Base-by-base conservation (phyloP, 1,139 yeast genomes). In the Citeromyces hawaiiensis region DNA sequence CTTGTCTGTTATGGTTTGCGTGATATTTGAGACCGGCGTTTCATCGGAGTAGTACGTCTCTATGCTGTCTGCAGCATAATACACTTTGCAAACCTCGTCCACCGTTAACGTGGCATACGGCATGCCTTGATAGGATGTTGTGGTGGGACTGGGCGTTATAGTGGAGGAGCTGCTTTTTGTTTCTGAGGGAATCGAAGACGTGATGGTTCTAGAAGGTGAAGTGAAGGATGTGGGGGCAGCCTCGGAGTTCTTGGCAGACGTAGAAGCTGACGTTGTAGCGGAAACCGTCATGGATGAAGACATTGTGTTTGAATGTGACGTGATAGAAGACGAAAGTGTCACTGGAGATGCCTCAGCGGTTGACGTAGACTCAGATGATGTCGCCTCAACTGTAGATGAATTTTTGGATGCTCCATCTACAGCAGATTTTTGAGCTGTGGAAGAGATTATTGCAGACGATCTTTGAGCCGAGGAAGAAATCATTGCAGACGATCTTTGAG, bases 61-160 rank as follows among this genome's bases (percentile, higher is more conserved):
- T 17, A 38, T 42, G 17, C 45, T 49, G 35, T 49, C 58, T 38
- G 55, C 57, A 2, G 56, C 61, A 38, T 57, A 56, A 48, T 51
- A 51, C n/a, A 57, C 53, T 40, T 47, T 52, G 42, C 61, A 57
- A 1, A 56, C 54, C 11, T 60, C 60, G 33, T 42, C 48, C 2
- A 41, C 40, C 4, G 48, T 45, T 33, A 48, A 53, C 1, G 61
- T 56, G 17, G 51, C 47, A 43, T 54, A 56, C 3, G 61, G 47
- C 14, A 54, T 49, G 40, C 46, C 36, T 11, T 34, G 25, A 14
- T 8, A n/a, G 25, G 16, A 18, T 19, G 25, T 34, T 8, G 21
- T 34, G 10, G 23, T n/a, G 14, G 36, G 23, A 23, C 14, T 23
- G 19, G 19, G 36, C 23, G 18, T 34, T 23, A 23, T 34, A 8